phyloP scores from a whole-genome alignment of 2,329 filamentous ascomycete species.

The Didymella segeticola region DNA sequence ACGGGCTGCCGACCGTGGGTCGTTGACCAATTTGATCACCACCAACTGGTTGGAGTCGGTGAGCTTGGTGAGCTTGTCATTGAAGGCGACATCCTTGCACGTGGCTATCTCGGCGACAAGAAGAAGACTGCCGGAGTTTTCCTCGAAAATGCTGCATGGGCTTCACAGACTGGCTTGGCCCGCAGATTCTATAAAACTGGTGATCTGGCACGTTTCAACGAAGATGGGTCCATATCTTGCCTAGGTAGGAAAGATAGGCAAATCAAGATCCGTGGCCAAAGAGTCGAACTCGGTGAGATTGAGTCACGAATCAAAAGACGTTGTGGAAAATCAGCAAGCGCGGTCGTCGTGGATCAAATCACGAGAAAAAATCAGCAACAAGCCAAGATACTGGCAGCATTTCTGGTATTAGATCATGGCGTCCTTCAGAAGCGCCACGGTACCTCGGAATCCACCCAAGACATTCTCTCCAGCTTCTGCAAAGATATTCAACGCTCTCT shows the following conservation, averaged over 20 bases:
- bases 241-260: constrained; percentile 19
- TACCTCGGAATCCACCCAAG: neutral
- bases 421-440: neutral
- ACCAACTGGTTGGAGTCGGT: constrained; percentile 21
- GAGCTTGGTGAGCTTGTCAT: constrained; percentile 26
- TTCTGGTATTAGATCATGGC: neutral
- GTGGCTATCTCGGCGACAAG: constrained; percentile 28
- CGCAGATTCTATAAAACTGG: constrained; percentile 17
- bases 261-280: constrained; percentile 18
- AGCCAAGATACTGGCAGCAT: neutral
- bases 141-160: neutral
- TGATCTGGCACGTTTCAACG: constrained; percentile 9
- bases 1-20: constrained; percentile 34
- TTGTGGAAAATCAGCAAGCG: neutral
- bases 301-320: neutral
- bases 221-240: constrained; percentile 1
- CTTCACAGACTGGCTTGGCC: neutral
- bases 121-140: constrained; percentile 43
- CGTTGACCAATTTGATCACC: constrained; percentile 26
- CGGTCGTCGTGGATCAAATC: neutral
- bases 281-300: constrained; percentile 22
- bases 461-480: neutral
- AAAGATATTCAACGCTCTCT: neutral
- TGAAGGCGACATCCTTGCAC: constrained; percentile 28
- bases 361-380: neutral